Base-by-base conservation (phyloP, 768 basidiomycete genomes). In the Glaciozyma martinii region DNA sequence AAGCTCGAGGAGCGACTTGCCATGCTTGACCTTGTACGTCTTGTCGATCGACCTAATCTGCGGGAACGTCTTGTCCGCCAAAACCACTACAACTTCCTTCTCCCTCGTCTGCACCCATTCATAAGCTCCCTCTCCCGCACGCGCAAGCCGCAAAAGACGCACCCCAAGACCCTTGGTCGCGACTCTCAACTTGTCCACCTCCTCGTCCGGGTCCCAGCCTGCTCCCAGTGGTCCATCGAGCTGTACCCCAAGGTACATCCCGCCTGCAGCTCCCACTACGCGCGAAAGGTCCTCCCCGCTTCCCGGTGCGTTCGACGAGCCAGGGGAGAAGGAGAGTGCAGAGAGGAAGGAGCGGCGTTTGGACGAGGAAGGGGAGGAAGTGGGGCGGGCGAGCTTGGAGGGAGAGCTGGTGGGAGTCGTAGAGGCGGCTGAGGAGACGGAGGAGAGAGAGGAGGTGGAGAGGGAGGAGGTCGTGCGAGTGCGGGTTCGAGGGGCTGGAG, bases 211-310 rank as follows among this genome's bases (percentile, higher is more conserved):
- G 16, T 56, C 53, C 44, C 50, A 66, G 15, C 53, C 65, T 27
- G 30, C 47, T 8, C 68, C 68, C 3, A 56, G 57, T 29, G 68
- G 49, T 15, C 65, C 62, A 7, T 63, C 65, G 5, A 66, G 30
- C 37, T n/a, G 50, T 3, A 58, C 68, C 1, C 68, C 68, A 37
- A 70, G 65, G 56, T 70, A 66, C 37, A 50, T 61, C 9, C 56
- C 65, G 0, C 60, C 62, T 30, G 56, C 59, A 12, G 46, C 49
- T 2, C 46, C 44, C 1, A 65, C 59, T n/a, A 66, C n/a, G 23
- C 50, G 37, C 2, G 46, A 29, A 2, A 69, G 59, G 40, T 69
- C 68, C 25, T 62, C 21, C 59, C 43, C 56, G 53, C 43, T 61
- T 63, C 29, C 44, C 23, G 18, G 54, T 47, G 27, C 49, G 42